Evolutionary conservation across 2,329 filamentous ascomycete genomes (phyloP), one percentile per base, ranked within the genome.

Genomic region (Stylonectria norvegica): DNA sequence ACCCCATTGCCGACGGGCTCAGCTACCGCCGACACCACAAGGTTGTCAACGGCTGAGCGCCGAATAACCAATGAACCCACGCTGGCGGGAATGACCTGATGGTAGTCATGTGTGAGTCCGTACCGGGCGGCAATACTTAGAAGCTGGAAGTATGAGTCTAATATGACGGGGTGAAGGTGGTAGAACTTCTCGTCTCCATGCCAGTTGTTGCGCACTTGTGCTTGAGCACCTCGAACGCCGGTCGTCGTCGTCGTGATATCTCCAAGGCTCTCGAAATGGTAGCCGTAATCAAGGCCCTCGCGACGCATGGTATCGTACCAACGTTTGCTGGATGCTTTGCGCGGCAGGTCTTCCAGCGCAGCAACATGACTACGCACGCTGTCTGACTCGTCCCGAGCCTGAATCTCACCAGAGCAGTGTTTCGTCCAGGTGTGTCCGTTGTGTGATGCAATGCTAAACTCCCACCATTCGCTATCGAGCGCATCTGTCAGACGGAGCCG

Each of bases 131-230:
- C 54, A 4, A 58, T 40, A 33, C 58, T 53, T 15, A 56, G 42
- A 2, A 62, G 47, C 32, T 66, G 64, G 14, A 66, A 35, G 33
- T 52, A 56, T 8, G 53, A 45, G 39, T 70, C 67, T 14, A 70
- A 55, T 31, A 59, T 60, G 4, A 57, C 56, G 0, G 69, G 68
- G 36, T 72, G 69, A 14, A 70, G 47, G 12, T 59, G 49, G 32
- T 68, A 62, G 2, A 54, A 23, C 4, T 49, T 46, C 31, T 58
- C 49, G 30, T 54, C 46, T n/a, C 39, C 49, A 9, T 47, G 45
- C 11, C 23, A 37, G 20, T 34, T 42, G 19, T 34, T 39, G 9
- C 20, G n/a, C 1, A 52, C 30, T 12, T 36, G 40, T 1, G 48
- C 56, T 3, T 53, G 38, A 2, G 57, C 54, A n/a, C n/a, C n/a